Base-by-base conservation (phyloP, 2,329 filamentous ascomycete genomes). In the Colletotrichum sp. region DNA sequence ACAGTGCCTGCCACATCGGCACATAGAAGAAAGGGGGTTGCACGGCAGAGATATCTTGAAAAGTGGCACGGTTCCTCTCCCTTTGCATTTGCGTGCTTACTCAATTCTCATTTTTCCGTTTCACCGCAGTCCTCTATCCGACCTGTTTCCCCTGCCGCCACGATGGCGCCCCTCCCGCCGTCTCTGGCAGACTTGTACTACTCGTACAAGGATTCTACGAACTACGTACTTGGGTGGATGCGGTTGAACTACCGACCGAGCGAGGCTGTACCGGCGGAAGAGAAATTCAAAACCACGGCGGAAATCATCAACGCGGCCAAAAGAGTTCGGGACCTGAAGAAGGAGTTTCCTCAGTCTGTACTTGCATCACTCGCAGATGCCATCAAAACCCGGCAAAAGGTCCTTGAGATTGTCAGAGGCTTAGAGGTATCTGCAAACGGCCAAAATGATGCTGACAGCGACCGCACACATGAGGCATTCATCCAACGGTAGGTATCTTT, bases 201-300 rank as follows among this genome's bases (percentile, higher is more conserved):
- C 28, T 61, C 58, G 13, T 61, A 61, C 26, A 61, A 61, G 28
- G 28, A 32, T n/a, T 61, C 58, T 32, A 61, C 58, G 6, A 61
- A 28, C 58, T 61, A 61, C 58, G 58, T 28, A 18, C 28, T 61
- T 18, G 28, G 21, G 16, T 61, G 58, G 26, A 32, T 61, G 16
- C 9, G 16, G 16, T 30, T 61, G 10, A 61, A 61, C 26, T 61
- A 28, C 58, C 58, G 58, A 61, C 24, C 58, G 10, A 61, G 58
- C 58, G 24, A 18, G 13, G 58, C 58, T 28, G 58, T 7, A 16
- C 24, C 28, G 12, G 58, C 52, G 0, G 52, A 56, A 26, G 12
- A 56, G 9, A 26, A 26, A 21, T 56, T 56, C 21, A 56, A 26
- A 26, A 56, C n/a, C 52, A 56, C 52, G 12, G 52, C 52, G 52